Conservation (phyloP, 83 land plant species). For the Larix sibirica region DNA sequence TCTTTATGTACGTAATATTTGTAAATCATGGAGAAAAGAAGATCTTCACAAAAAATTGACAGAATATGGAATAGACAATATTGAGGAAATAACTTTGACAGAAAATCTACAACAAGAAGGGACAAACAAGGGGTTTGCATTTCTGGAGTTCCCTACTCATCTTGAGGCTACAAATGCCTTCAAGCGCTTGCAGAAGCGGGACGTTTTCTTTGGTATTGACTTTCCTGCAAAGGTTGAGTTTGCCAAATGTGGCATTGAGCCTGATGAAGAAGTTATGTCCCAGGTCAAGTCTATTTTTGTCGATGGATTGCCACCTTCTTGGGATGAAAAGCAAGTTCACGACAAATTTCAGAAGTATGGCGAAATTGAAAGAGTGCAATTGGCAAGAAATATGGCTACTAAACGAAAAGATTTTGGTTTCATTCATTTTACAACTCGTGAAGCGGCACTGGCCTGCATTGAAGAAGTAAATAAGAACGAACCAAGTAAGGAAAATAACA, state of each 20-base stretch:
- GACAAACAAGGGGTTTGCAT: too few relatives aligned
- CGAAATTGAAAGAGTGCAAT: constrained; percentile 51
- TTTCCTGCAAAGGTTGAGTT: constrained; percentile 53
- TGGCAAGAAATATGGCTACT: constrained; percentile 58
- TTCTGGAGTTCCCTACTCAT: too few relatives aligned
- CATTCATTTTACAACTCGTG: constrained; percentile 46
- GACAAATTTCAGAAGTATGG: constrained; percentile 58
- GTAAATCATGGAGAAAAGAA: constrained; percentile 66
- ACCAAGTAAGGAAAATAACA: constrained; percentile 34
- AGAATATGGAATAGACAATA: constrained; percentile 39
- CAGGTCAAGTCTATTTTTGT: constrained; percentile 38
- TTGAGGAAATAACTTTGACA: too few relatives aligned
- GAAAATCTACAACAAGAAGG: too few relatives aligned
- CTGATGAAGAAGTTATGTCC: constrained; percentile 57
- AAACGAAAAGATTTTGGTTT: constrained; percentile 70
- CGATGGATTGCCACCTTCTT: constrained; percentile 59
- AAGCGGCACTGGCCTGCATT: constrained; percentile 65
- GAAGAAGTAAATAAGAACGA: constrained; percentile 49
- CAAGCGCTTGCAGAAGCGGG: constrained; percentile 42
- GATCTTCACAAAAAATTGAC: constrained; percentile 37
- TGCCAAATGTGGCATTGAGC: constrained; percentile 51
- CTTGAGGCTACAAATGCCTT: too few relatives aligned
- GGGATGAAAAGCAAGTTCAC: constrained; percentile 62
- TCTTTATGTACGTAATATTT: too few relatives aligned
- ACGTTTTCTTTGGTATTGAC: too few relatives aligned